Evolutionary conservation across 768 basidiomycete genomes (phyloP).

Genomic region (Arthromyces matolae): DNA sequence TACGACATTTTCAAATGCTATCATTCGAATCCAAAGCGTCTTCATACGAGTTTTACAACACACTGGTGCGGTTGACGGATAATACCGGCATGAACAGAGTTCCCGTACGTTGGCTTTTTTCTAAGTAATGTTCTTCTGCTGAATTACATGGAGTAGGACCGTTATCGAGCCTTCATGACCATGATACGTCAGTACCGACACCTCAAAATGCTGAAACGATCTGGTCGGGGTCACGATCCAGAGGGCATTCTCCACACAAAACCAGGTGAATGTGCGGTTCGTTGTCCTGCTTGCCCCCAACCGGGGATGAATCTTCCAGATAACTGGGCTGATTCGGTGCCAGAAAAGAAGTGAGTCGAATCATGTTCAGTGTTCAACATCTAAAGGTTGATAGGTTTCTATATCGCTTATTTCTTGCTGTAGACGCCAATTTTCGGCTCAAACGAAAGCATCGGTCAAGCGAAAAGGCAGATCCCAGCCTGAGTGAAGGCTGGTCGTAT

Average conservation of each 20-base stretch:
- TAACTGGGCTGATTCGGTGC: constrained; percentile 18
- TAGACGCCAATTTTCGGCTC: constrained; percentile 16
- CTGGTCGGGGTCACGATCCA: constrained; percentile 22
- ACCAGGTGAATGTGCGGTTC: constrained; percentile 24
- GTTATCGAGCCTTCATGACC: constrained; percentile 18
- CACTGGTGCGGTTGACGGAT: constrained; percentile 19
- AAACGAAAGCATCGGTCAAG: constrained; percentile 7
- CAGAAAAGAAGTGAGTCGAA: constrained; percentile 14
- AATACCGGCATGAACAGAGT: constrained; percentile 19
- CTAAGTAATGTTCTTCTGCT: not conserved
- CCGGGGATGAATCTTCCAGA: constrained; percentile 26
- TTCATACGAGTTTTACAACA: constrained; percentile 24
- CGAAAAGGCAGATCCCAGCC: constrained; percentile 9
- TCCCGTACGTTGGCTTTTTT: constrained; percentile 11
- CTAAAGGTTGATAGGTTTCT: constrained; percentile 4
- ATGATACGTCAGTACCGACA: constrained; percentile 22
- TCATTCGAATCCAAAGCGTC: not conserved
- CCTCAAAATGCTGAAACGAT: constrained; percentile 23
- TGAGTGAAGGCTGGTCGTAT: constrained; percentile 16
- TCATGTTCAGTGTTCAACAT: not conserved
- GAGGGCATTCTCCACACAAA: constrained; percentile 15
- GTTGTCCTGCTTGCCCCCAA: constrained; percentile 34
- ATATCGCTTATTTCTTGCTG: constrained; percentile 11
- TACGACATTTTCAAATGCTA: not conserved
- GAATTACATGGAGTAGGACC: constrained; percentile 8